Base-by-base conservation (phyloP, 495 filamentous ascomycete species). In the Penicillium silybi region DNA sequence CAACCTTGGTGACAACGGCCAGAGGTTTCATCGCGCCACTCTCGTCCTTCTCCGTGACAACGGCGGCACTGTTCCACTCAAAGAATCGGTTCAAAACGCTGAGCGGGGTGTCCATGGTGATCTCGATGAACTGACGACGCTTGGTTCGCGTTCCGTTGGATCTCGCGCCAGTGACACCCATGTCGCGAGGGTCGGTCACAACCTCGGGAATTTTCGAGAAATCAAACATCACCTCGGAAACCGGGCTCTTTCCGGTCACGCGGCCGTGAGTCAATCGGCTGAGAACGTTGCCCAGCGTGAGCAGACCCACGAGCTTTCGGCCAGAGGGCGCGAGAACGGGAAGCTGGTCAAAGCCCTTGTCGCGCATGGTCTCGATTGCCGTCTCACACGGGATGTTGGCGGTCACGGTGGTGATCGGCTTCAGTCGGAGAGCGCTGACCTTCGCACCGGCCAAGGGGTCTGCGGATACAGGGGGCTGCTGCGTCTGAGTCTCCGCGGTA, bases 361-460 rank as follows among this genome's bases (percentile, higher is more conserved):
- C 95, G 46, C 92, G 86, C 93, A 98, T 97, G 46, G 87, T 89
- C 69, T 97, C 95, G 48, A 97, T 88, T 39, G 93, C 93, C 44
- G 89, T 87, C 55, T 88, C 76, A 67, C 90, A 93, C 9, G 81
- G 62, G 10, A 81, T 83, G 44, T 75, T 75, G 18, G 85, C 76
- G 15, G 82, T 72, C 50, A 97, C 82, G 9, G 90, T 92, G 9
- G 90, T 92, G 44, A 98, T 84, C 29, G 93, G 95, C 70, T 97
- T 97, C 41, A 97, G 78, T 49, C 90, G 81, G 10, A 98, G 82
- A 23, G 87, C 77, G 45, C 79, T 80, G 59, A 98, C 85, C 35
- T 88, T 96, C 17, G 86, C 86, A 48, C 79, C 83, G 43, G 70
- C 70, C 61, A 91, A 88, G 17, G 83, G 75, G 62, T 90, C 83